Evolutionary conservation across 2,329 filamentous ascomycete species (phyloP).

Genomic region (Penicillium sp.): DNA sequence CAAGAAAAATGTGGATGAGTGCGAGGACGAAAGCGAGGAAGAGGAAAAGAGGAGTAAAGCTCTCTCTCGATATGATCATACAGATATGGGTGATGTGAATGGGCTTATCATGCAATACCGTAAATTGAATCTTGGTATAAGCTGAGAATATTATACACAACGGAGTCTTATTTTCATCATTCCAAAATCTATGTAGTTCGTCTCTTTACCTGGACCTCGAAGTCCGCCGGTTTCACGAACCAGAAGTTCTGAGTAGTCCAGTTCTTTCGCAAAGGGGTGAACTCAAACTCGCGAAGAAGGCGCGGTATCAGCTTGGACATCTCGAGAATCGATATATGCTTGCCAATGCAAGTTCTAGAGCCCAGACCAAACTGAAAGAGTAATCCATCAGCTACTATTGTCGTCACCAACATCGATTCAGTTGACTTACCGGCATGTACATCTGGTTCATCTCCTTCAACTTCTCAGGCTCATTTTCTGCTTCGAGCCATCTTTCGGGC

Average conservation of each 20-base stretch:
- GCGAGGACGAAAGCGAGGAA: not conserved
- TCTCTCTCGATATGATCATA: slow-evolving; percentile 27
- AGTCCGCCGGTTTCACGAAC: slow-evolving; percentile 51
- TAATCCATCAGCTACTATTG: not conserved
- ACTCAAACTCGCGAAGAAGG: slow-evolving; percentile 37
- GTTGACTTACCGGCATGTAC: slow-evolving; percentile 45
- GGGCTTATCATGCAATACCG: slow-evolving; percentile 32
- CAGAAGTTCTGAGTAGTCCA: slow-evolving; percentile 48
- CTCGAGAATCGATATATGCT: slow-evolving; percentile 45
- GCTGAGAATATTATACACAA: not conserved
- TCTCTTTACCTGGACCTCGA: slow-evolving; percentile 38
- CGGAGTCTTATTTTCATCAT: not conserved
- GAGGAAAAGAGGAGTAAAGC: not conserved
- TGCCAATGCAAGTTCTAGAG: slow-evolving; percentile 39
- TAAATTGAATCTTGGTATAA: slow-evolving; percentile 25
- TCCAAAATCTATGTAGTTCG: not conserved
- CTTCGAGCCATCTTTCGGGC: slow-evolving; percentile 53
- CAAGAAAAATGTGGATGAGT: slow-evolving; percentile 4
- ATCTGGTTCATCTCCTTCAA: slow-evolving; percentile 42
- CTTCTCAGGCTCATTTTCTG: slow-evolving; percentile 34
- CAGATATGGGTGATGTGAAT: slow-evolving; percentile 33
- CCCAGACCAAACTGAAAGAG: slow-evolving; percentile 41
- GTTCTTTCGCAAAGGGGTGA: slow-evolving; percentile 19
- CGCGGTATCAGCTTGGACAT: slow-evolving; percentile 44
- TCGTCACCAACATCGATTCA: not conserved